Evolutionary conservation across 495 filamentous ascomycete species (phyloP), one percentile per base, ranked within the genome.

Genomic region (Symbiotaphrina buchneri): DNA sequence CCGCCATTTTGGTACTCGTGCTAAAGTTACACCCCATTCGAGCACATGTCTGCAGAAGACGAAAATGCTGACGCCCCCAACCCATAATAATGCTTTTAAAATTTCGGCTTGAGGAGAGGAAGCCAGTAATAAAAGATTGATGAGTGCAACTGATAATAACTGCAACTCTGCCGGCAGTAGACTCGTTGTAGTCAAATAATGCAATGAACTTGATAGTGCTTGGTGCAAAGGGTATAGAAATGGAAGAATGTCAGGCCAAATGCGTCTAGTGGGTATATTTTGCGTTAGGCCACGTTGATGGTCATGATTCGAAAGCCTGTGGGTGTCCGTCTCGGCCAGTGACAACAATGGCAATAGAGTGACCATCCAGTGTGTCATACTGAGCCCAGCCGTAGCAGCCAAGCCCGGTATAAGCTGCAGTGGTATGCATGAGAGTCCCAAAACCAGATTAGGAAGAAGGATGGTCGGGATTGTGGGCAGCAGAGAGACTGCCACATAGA

Each of bases 1-100:
- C 21, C 83, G 74, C 80, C 85, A 94, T 37, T 65, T 78, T 2
- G 87, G 87, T 21, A 97, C 77, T 24, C 90, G 59, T 11, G 85
- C 83, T 25, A 97, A 53, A 30, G 73, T 59, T 10, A 94, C 72
- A 21, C 74, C 80, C 79, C 79, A 93, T 46, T 58, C 66, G n/a
- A 95, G 67, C 10, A 85, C 62, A 28, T 72, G 65, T 23, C 62
- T 59, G 46, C 78, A 91, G 10, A 64, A 56, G 13, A 81, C 53
- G 29, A 91, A 71, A 11, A 91, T 41, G 30, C 63, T 62, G 28
- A 94, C 47, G 18, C 84, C 83, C 17, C 90, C 90, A 21, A 80
- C 60, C 84, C 87, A 95, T 5, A 95, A 56, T 18, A 93, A 45
- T 6, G 71, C 65, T 47, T 78, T 75, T 4, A 95, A 51, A 28